These are phyloP conservation scores for Pythium aquatile DNA, from an alignment of 352 stramenopile genomes.

Conservation along the genomic window DNA sequence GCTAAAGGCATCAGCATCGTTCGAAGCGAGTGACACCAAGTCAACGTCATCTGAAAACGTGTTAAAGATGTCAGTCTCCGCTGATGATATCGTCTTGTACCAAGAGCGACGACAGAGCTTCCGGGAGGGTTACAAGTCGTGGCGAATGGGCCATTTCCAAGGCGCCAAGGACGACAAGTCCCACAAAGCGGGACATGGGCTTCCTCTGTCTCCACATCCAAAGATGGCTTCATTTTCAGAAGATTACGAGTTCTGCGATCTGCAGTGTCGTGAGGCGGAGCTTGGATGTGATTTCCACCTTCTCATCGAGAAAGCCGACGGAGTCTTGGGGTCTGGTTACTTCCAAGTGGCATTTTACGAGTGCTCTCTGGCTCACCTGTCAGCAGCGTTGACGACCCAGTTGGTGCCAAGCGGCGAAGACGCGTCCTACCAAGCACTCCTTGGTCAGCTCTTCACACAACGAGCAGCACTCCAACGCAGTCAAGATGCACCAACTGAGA, in stretches of 20 bases:
- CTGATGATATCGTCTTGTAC: constrained; percentile 84
- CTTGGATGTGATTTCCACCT: constrained; percentile 77
- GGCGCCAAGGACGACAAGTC: constrained; percentile 72
- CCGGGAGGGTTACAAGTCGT: constrained; percentile 83
- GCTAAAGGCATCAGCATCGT: constrained; percentile 14
- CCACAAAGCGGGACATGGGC: constrained; percentile 40
- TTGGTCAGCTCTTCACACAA: constrained; percentile 14
- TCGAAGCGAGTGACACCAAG: constrained; percentile 2
- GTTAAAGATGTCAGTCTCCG: constrained; percentile 68
- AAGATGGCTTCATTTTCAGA: constrained; percentile 55
- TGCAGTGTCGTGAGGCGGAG: constrained; percentile 48
- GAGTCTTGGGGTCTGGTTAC: constrained; percentile 59
- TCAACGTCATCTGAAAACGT: constrained; percentile 8
- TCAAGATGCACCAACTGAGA: background rate
- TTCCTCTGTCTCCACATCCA: constrained; percentile 34
- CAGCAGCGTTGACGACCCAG: constrained; percentile 36
- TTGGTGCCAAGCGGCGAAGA: constrained; percentile 25
- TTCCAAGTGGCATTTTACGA: constrained; percentile 89
- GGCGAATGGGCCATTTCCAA: constrained; percentile 79
- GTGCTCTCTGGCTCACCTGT: constrained; percentile 66
- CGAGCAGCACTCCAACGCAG: background rate
- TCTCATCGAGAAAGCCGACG: constrained; percentile 61
- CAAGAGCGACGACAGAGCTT: constrained; percentile 78
- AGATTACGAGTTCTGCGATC: constrained; percentile 78
- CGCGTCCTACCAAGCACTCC: constrained; percentile 5